phyloP scores from a whole-genome alignment of 331 rosid genomes.

The Pyrus hybrid region DNA sequence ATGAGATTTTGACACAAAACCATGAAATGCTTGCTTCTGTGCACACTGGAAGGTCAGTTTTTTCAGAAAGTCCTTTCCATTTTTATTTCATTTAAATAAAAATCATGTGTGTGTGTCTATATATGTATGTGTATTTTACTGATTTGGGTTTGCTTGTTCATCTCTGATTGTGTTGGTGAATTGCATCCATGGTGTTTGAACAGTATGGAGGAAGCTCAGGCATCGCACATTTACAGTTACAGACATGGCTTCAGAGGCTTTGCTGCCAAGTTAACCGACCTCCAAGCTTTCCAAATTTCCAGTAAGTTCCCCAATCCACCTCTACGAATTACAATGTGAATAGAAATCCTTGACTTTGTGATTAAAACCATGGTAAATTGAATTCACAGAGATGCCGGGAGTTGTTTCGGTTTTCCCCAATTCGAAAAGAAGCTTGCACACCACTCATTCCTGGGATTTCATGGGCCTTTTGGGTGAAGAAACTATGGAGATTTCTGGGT shows the following conservation, averaged over 20 bases:
- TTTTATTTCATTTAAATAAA: neutral
- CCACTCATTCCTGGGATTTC: slow-evolving; percentile 86
- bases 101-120: neutral
- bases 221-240: slow-evolving; percentile 62
- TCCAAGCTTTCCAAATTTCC: slow-evolving; percentile 59
- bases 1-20: slow-evolving; percentile 43
- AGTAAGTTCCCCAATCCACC: slow-evolving; percentile 26
- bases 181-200: slow-evolving; percentile 3
- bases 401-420: slow-evolving; percentile 84
- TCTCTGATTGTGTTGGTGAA: neutral
- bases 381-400: slow-evolving; percentile 56
- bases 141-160: neutral
- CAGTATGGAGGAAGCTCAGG: slow-evolving; percentile 59
- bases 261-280: slow-evolving; percentile 59
- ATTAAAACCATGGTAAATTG: slow-evolving; percentile 17
- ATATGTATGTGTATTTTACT: neutral
- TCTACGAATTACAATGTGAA: neutral
- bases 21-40: slow-evolving; percentile 67
- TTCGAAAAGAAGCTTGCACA: slow-evolving; percentile 57
- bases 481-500: slow-evolving; percentile 45
- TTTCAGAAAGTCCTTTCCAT: neutral
- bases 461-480: slow-evolving; percentile 59
- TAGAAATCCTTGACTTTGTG: neutral
- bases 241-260: slow-evolving; percentile 70
- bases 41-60: slow-evolving; percentile 51